A percentile compares a stretch with the other conserved stretches of the same genome.
These are phyloP conservation scores for Globisporangium solare DNA, from an alignment of 352 stramenopile genomes.

Conservation along the genomic window DNA sequence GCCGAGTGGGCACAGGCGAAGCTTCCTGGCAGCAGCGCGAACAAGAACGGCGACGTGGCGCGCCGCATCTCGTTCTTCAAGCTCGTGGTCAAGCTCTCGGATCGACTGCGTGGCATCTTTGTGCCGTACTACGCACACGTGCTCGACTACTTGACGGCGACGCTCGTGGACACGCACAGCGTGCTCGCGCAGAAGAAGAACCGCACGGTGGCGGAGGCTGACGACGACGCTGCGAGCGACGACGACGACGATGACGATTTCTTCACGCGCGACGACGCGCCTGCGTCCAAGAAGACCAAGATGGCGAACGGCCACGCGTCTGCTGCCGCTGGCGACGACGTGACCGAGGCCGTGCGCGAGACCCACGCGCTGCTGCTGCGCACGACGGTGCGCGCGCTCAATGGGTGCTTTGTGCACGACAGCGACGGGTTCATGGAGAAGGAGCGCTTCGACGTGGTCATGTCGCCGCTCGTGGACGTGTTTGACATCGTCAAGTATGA, in stretches of 20 bases:
- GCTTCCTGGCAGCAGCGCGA: conserved; percentile 4
- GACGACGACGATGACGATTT: conserved; percentile 61
- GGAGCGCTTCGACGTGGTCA: conserved; percentile 74
- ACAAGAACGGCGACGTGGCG: conserved; percentile 29
- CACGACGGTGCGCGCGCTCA: conserved; percentile 60
- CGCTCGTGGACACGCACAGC: conserved; percentile 44
- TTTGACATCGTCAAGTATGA: conserved; percentile 64
- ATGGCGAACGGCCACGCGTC: conserved; percentile 20
- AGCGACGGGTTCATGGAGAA: conserved; percentile 86
- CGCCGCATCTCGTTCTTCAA: conserved; percentile 81
- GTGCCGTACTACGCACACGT: conserved; percentile 85
- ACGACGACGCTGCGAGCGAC: conserved; percentile 28
- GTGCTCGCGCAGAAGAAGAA: conserved; percentile 43
- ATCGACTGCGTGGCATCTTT: conserved; percentile 82
- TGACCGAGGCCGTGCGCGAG: conserved; percentile 24
- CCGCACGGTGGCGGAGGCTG: conserved; percentile 12
- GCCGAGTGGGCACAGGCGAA: conserved; percentile 66
- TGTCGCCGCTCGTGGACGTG: conserved; percentile 70
- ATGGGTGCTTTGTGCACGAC: conserved; percentile 84
- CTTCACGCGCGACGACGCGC: conserved; percentile 35
- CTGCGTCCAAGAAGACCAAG: conserved; percentile 55
- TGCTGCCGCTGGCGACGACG: conserved; percentile 8
- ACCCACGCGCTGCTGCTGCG: conserved; percentile 42
- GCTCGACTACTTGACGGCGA: conserved; percentile 47
- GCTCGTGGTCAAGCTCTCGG: conserved; percentile 73